Conservation (phyloP, 1,139 yeast species). For the Hansenula anomala region DNA sequence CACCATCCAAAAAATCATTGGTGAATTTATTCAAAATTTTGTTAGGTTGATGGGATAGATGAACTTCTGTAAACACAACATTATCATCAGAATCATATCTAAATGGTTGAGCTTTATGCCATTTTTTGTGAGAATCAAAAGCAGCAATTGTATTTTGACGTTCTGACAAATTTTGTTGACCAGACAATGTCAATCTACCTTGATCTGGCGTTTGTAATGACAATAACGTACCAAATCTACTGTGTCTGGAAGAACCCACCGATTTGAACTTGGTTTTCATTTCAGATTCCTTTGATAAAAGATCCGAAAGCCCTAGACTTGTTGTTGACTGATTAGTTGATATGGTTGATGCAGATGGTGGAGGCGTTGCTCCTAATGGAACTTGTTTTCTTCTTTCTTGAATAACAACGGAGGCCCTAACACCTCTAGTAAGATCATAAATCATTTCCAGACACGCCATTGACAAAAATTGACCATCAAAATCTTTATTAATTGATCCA, state of each 20-base stretch:
- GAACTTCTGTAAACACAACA: slow-evolving; percentile 26
- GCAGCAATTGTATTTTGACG: slow-evolving; percentile 47
- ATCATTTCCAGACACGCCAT: slow-evolving; percentile 66
- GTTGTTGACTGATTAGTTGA: slow-evolving; percentile 7
- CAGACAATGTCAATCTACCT: slow-evolving; percentile 65
- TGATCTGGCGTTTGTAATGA: slow-evolving; percentile 59
- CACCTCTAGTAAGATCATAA: slow-evolving; percentile 55
- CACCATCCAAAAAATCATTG: slow-evolving; percentile 62
- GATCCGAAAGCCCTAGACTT: slow-evolving; percentile 41
- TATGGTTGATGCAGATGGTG: not conserved
- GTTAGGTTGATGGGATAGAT: slow-evolving; percentile 31
- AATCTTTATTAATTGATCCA: slow-evolving; percentile 59
- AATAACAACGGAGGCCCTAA: slow-evolving; percentile 34
- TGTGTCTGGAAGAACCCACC: slow-evolving; percentile 70
- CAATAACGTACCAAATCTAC: slow-evolving; percentile 83
- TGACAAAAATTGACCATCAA: slow-evolving; percentile 58
- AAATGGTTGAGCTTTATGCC: slow-evolving; percentile 47
- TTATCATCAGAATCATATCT: slow-evolving; percentile 43
- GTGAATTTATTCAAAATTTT: slow-evolving; percentile 41
- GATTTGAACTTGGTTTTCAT: slow-evolving; percentile 46
- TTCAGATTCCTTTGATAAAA: slow-evolving; percentile 55
- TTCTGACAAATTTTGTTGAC: slow-evolving; percentile 60
- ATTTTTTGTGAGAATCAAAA: slow-evolving; percentile 62
- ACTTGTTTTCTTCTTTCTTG: not conserved
- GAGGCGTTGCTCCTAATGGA: not conserved